A percentile compares a stretch with the other conserved stretches of the same genome.
These are phyloP conservation scores for Akebia trifoliata DNA, from an alignment of 164 flowering plant species.

Conservation along the genomic window DNA sequence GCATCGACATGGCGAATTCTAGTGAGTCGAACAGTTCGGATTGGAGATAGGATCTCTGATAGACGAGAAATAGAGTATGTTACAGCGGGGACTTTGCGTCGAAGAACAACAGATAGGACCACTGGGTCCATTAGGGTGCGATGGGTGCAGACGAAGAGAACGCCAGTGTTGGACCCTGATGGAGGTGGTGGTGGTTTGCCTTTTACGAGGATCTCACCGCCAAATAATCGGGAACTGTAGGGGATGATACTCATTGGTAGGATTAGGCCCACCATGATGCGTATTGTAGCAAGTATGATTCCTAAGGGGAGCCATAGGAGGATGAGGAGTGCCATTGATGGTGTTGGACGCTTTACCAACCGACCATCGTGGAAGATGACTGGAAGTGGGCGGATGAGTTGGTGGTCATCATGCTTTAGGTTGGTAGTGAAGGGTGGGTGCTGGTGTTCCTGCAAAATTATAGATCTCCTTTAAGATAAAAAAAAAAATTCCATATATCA, in stretches of 20 bases:
- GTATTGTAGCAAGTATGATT: constrained; percentile 49
- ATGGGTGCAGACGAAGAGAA: constrained; percentile 92
- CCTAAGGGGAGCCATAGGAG: constrained; percentile 89
- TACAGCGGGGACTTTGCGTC: constrained; percentile 73
- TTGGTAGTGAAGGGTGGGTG: constrained; percentile 41
- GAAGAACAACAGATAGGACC: constrained; percentile 62
- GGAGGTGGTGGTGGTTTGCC: constrained; percentile 77
- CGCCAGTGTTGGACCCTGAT: constrained; percentile 44
- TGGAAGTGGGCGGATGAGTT: constrained; percentile 53
- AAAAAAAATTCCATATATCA: too few relatives aligned
- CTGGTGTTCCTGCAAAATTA: constrained; percentile 44
- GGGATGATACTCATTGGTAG: constrained; percentile 64
- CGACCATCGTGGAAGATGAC: constrained; percentile 98
- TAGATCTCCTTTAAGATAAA: neutral
- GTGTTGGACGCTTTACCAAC: constrained; percentile 73
- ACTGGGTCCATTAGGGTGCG: constrained; percentile 96
- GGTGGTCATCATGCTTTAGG: constrained; percentile 20
- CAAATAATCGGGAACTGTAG: constrained; percentile 40
- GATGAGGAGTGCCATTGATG: constrained; percentile 62
- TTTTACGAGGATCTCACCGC: constrained; percentile 54
- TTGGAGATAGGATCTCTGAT: constrained; percentile 86
- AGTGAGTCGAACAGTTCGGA: constrained; percentile 79
- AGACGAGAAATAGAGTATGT: constrained; percentile 87
- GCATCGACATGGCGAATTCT: constrained; percentile 75
- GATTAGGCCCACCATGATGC: constrained; percentile 44